These are phyloP conservation scores for Emericellopsis atlantica DNA, from an alignment of 2,329 filamentous ascomycete species.

Conservation along the genomic window DNA sequence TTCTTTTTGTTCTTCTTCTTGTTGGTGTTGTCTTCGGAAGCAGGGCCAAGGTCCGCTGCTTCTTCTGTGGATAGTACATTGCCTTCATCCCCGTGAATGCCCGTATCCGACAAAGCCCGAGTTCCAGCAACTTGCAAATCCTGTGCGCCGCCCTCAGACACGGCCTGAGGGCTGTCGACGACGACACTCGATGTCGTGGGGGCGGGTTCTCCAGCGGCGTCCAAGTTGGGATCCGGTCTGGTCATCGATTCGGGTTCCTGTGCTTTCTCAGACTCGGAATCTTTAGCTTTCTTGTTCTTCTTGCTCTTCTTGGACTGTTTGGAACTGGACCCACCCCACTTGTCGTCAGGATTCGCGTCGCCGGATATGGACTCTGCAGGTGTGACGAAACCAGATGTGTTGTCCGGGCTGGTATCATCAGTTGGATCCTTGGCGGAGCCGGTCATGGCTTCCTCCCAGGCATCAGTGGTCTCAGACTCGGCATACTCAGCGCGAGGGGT, in stretches of 20 bases:
- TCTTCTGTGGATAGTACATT: neutral
- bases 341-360: slow-evolving; percentile 2
- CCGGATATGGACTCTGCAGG: slow-evolving; percentile 2
- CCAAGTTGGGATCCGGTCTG: slow-evolving; percentile 2
- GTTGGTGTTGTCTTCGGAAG: neutral
- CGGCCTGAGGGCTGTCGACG: neutral
- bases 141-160: neutral
- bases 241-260: slow-evolving; percentile 3
- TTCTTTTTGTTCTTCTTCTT: slow-evolving; percentile 5
- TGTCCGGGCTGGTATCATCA: slow-evolving; percentile 3
- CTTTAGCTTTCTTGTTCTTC: slow-evolving; percentile 12
- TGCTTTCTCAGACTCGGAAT: slow-evolving; percentile 3
- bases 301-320: slow-evolving; percentile 16
- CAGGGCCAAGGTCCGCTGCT: neutral
- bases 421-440: slow-evolving; percentile 1
- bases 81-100: too few species aligned
- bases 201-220: slow-evolving; percentile 1
- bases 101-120: too few species aligned
- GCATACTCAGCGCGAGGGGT: neutral
- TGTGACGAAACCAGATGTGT: slow-evolving; percentile 4
- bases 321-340: slow-evolving; percentile 4
- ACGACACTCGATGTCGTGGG: neutral
- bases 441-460: neutral
- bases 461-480: neutral
- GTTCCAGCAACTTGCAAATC: too few species aligned